Conservation (phyloP, 805 yeast genomes). For the Lachancea sp. region DNA sequence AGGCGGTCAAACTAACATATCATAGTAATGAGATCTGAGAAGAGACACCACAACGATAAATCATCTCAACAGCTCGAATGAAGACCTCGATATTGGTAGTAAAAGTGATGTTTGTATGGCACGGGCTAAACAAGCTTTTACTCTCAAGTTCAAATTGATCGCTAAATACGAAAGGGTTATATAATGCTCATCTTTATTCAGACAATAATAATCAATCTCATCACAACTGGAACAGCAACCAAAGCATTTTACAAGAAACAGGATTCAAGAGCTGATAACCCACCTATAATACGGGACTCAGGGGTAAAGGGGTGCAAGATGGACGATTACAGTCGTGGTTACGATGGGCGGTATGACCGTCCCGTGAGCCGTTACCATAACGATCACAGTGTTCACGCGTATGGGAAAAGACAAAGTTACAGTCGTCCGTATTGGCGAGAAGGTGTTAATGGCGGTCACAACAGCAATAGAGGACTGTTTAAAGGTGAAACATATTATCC, state of each 20-base stretch:
- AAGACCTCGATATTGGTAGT: too few species aligned
- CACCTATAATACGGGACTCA: not conserved
- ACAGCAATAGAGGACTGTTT: not conserved
- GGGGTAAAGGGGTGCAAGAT: not conserved
- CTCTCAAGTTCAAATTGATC: too few species aligned
- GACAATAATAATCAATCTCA: too few species aligned
- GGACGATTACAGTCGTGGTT: constrained; percentile 3
- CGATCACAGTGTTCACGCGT: not conserved
- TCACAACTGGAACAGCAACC: too few species aligned
- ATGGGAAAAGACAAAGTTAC: not conserved
- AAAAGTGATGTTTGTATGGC: too few species aligned
- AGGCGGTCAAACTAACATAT: too few species aligned
- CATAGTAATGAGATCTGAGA: too few species aligned
- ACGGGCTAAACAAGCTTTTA: too few species aligned
- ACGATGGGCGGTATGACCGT: not conserved
- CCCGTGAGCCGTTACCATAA: constrained; percentile 1
- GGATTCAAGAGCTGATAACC: not conserved
- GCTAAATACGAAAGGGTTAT: too few species aligned
- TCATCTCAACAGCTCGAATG: too few species aligned
- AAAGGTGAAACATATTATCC: constrained; percentile 16
- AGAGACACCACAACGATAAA: too few species aligned
- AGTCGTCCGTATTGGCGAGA: constrained; percentile 1
- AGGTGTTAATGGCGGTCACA: not conserved
- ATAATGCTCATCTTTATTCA: too few species aligned
- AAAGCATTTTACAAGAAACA: not conserved